Base-by-base conservation (phyloP, 805 yeast species). In the Zygosaccharomyces siamensis region DNA sequence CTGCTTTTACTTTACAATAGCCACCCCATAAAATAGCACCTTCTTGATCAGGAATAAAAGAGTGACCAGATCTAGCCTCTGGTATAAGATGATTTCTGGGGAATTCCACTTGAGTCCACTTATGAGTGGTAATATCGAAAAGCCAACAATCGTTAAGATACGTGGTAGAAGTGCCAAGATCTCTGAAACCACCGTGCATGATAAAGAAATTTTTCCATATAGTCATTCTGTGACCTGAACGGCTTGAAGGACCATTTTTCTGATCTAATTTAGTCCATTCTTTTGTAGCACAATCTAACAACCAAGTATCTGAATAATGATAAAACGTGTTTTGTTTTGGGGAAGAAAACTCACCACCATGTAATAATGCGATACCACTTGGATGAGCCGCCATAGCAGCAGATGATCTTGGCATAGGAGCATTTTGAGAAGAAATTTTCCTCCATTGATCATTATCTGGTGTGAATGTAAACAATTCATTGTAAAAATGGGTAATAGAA, bases 271-370 rank as follows among this genome's bases (percentile, higher is more conserved):
- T 89, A 20, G 86, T 75, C 98, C 98, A 92, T 67, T 89, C 96
- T 60, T 86, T 89, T 14, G 84, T 74, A 28, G 77, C 80, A 1
- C 90, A 79, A 60, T 93, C 98, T 51, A 92, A 72, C 41, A 92
- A 75, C 99, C 99, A 92, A 3, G 97, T 85, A 63, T 92, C 99
- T 14, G 96, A 92, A 65, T 88, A 92, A 68, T 92, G 99, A 66
- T 93, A 93, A 68, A 92, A 92, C 0, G 97, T 89, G 44, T 88
- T 81, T 66, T 92, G 99, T 60, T 92, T 92, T 3, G 98, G 98
- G 12, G 96, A 86, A 1, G 97, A 87, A 59, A 93, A 92, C 68
- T 92, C 99, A 60, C 99, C 99, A 43, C 98, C 99, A 70, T 89
- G 93, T 73, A 92, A 69, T 51, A 92, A 66, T 24, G 88, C 77